Conservation (phyloP, 2,329 filamentous ascomycete species). For the Cladosporium colombiae region DNA sequence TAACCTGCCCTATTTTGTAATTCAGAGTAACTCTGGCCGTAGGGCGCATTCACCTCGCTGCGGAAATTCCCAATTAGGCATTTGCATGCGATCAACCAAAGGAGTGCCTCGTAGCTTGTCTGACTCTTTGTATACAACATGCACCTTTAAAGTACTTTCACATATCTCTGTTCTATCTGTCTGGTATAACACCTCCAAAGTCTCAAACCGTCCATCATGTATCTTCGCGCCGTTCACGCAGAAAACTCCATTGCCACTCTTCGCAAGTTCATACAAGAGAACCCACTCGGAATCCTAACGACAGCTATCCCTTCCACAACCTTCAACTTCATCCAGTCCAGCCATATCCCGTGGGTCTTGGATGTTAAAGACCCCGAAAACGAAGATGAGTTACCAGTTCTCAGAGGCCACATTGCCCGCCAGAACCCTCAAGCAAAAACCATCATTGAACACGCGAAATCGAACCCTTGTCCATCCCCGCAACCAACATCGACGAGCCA, state of each 20-base stretch:
- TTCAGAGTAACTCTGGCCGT: not conserved
- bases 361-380: constrained; percentile 49
- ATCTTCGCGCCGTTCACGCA: constrained; percentile 16
- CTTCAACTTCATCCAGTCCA: constrained; percentile 57
- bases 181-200: not conserved
- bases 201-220: not conserved
- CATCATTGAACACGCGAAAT: constrained; percentile 51
- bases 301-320: constrained; percentile 58
- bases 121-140: not conserved
- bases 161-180: not conserved
- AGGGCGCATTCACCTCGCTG: not conserved
- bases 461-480: constrained; percentile 23
- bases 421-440: constrained; percentile 65
- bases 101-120: not conserved
- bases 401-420: constrained; percentile 64
- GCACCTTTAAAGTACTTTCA: not conserved
- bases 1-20: not conserved
- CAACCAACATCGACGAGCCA: constrained; percentile 15
- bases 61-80: not conserved
- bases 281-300: constrained; percentile 64
- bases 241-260: constrained; percentile 35
- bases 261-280: constrained; percentile 58
- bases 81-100: not conserved
- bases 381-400: constrained; percentile 45
- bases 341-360: constrained; percentile 62